Base-by-base conservation (phyloP, 345 rosid species). In the Barbarea vulgaris region DNA sequence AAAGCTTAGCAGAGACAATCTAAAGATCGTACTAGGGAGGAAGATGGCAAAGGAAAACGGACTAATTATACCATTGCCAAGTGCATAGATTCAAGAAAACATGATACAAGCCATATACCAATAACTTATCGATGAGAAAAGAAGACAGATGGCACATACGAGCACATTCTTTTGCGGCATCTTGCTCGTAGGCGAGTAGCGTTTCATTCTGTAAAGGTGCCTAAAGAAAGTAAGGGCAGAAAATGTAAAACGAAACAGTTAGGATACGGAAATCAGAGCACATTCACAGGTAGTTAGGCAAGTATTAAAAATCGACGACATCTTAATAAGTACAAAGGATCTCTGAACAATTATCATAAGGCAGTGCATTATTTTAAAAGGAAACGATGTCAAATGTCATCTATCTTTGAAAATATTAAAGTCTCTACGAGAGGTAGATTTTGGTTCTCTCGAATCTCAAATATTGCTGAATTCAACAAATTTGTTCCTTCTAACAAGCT, bases 101-200 rank as follows among this genome's bases (percentile, higher is more conserved):
- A 63, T 69, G 51, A 50, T 24, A 15, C 44, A 34, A 54, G 64
- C 64, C 19, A 69, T 64, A 65, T 22, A 52, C 42, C 41, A 65
- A 41, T 51, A 50, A 25, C 39, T 13, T 48, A 57, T 25, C 14
- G 37, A 69, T 17, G 61, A 37, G 25, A 44, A 63, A 69, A 53
- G 55, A 64, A 64, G 57, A 64, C 37, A 64, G 62, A 25, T 64
- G 60, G 64, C 69, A 74, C 86, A 64, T 89, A 94, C 98, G 87
- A 70, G 82, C 53, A 82, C 73, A 77, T 69, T 80, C 84, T 42
- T 84, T 74, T 57, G 85, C 72, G 8, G 39, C 69, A 70, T 91
- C 86, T 46, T 78, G 68, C 85, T 86, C 93, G 77, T 76, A 88
- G 39, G 87, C 86, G 61, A 85, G 89, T 60, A 91, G 78, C 15